Percentiles rank a stretch among this genome's conserved stretches.
Conservation (phyloP, 2,329 filamentous ascomycete species). For the Immersiporthe knoxdaviesiana region DNA sequence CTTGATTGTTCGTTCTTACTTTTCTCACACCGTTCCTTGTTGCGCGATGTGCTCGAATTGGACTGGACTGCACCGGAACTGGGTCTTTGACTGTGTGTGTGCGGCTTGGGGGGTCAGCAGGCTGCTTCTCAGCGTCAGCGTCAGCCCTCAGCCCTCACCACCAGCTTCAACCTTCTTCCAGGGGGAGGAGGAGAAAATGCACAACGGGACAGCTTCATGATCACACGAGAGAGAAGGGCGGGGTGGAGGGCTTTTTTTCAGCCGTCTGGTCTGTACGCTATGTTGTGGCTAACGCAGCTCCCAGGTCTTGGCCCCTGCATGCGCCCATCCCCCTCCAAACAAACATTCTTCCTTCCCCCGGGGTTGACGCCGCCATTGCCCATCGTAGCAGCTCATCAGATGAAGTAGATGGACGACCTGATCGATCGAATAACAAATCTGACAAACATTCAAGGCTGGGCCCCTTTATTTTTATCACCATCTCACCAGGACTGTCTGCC, state of each 20-base stretch:
- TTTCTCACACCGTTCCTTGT: background rate
- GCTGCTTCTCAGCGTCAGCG: background rate
- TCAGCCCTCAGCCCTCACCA: conserved; percentile 1
- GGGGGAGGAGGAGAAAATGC: background rate
- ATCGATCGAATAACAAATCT: background rate
- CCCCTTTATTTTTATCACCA: background rate
- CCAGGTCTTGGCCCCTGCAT: background rate
- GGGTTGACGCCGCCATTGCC: background rate
- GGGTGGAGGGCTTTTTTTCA: background rate
- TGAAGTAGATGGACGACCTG: background rate
- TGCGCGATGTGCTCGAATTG: background rate
- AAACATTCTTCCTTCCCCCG: background rate
- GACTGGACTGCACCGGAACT: background rate
- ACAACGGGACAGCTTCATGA: background rate
- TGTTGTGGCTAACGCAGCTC: background rate
- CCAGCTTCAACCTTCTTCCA: background rate
- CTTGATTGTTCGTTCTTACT: background rate
- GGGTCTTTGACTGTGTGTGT: background rate
- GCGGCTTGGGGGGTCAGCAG: background rate
- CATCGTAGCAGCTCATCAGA: conserved; percentile 1
- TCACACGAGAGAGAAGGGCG: background rate
- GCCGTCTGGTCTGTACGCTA: background rate
- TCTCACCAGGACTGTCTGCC: background rate
- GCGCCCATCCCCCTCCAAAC: background rate
- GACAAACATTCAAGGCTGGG: background rate